These are phyloP conservation scores for Psilocybe mexicana DNA, from an alignment of 1,284 basidiomycete genomes.

Conservation along the genomic window DNA sequence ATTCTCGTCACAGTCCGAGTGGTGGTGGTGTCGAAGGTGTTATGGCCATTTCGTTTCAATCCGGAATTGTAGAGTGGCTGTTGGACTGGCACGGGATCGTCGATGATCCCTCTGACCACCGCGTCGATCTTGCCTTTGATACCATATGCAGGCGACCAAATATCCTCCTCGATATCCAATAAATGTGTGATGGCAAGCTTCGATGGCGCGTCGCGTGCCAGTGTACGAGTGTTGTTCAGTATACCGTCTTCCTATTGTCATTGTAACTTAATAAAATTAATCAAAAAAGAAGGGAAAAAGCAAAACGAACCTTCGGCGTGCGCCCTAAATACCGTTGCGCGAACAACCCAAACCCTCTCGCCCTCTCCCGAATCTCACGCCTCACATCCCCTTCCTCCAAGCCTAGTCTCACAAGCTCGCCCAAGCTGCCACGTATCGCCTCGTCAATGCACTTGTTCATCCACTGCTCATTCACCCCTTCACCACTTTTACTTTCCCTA, in stretches of 20 bases:
- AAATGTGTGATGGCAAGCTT: slow-evolving; percentile 73
- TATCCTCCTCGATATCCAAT: slow-evolving; percentile 94
- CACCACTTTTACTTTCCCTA: slow-evolving; percentile 33
- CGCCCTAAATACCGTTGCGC: slow-evolving; percentile 62
- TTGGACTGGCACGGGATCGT: slow-evolving; percentile 36
- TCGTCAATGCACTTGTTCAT: slow-evolving; percentile 47
- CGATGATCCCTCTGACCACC: slow-evolving; percentile 72
- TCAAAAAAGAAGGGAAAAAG: too few relatives aligned
- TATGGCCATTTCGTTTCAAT: neutral
- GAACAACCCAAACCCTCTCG: slow-evolving; percentile 66
- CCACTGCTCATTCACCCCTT: slow-evolving; percentile 20
- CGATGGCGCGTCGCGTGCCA: slow-evolving; percentile 44
- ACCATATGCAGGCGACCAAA: slow-evolving; percentile 94
- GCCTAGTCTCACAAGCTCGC: slow-evolving; percentile 53
- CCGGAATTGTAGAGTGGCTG: neutral
- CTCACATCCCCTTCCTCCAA: neutral
- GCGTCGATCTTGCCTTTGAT: slow-evolving; percentile 97
- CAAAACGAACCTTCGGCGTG: slow-evolving; percentile 54
- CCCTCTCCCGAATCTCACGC: slow-evolving; percentile 36
- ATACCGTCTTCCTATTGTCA: slow-evolving; percentile 55
- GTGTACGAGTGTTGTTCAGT: slow-evolving; percentile 64
- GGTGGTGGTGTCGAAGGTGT: neutral
- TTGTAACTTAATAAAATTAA: neutral
- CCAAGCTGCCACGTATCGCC: slow-evolving; percentile 50
- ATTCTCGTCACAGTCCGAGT: neutral